These are phyloP conservation scores for Fistulifera solaris DNA, from an alignment of 108 stramenopile genomes.

Conservation along the genomic window DNA sequence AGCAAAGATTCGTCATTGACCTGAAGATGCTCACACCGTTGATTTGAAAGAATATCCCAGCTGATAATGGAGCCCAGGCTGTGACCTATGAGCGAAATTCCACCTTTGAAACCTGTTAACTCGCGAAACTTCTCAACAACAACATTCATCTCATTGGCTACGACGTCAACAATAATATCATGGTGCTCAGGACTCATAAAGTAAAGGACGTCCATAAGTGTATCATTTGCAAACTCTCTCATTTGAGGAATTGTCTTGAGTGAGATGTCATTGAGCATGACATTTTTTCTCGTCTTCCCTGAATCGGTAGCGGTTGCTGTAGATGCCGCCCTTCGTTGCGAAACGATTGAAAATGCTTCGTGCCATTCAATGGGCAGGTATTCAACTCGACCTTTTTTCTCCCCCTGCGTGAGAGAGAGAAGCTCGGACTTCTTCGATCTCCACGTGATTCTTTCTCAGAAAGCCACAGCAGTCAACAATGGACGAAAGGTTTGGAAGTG, in stretches of 20 bases:
- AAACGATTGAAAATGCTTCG: constrained; percentile 49
- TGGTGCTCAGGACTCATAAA: constrained; percentile 63
- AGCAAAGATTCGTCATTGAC: no score
- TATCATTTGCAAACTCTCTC: constrained; percentile 69
- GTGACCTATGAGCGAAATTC: constrained; percentile 47
- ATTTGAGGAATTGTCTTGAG: constrained; percentile 60
- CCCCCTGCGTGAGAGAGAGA: constrained; percentile 10
- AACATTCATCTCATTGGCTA: constrained; percentile 45
- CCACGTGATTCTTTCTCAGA: constrained; percentile 53
- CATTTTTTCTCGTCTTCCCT: constrained; percentile 3
- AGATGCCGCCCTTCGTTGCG: constrained; percentile 16
- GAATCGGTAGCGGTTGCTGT: background rate
- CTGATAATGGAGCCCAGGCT: constrained; percentile 48
- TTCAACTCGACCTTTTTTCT: constrained; percentile 33
- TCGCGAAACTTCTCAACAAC: constrained; percentile 40
- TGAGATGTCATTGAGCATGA: constrained; percentile 54
- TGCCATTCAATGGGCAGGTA: constrained; percentile 80
- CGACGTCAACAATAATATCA: constrained; percentile 58
- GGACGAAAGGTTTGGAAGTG: constrained; percentile 37
- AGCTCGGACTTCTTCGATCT: constrained; percentile 21
- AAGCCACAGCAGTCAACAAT: constrained; percentile 59
- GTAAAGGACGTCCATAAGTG: constrained; percentile 65
- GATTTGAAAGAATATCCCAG: constrained; percentile 60
- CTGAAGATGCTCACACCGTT: constrained; percentile 5
- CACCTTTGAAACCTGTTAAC: constrained; percentile 36